Percentiles rank a stretch among this genome's conserved stretches.
These are phyloP conservation scores for Russula sp. DNA, from an alignment of 768 basidiomycete species.

Conservation along the genomic window DNA sequence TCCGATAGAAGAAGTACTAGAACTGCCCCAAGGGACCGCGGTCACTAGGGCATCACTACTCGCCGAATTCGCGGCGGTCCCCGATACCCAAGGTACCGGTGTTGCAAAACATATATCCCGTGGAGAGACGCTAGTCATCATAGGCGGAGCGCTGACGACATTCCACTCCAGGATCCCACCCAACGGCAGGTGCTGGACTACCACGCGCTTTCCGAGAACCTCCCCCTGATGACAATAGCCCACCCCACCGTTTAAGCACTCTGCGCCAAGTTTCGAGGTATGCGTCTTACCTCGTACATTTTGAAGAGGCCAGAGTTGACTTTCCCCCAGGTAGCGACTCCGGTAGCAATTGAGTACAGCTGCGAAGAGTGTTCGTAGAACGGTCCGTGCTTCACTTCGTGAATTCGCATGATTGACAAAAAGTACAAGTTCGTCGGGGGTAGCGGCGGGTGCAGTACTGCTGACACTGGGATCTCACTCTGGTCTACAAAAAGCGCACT, in stretches of 20 bases:
- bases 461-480: slow-evolving; percentile 54
- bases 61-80: neutral
- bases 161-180: slow-evolving; percentile 78
- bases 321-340: slow-evolving; percentile 89
- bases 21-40: slow-evolving; percentile 14
- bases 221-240: slow-evolving; percentile 53
- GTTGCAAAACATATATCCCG: slow-evolving; percentile 3
- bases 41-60: slow-evolving; percentile 4
- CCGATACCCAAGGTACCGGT: slow-evolving; percentile 25
- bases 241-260: neutral
- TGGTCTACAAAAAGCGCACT: slow-evolving; percentile 43
- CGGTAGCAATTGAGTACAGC: slow-evolving; percentile 75
- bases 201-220: slow-evolving; percentile 90
- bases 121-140: neutral
- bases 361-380: slow-evolving; percentile 93
- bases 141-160: slow-evolving; percentile 10
- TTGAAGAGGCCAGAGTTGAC: slow-evolving; percentile 87
- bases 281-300: slow-evolving; percentile 77
- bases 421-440: slow-evolving; percentile 75
- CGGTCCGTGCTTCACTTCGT: slow-evolving; percentile 76
- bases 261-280: neutral
- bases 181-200: slow-evolving; percentile 88
- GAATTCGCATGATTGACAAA: slow-evolving; percentile 70
- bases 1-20: slow-evolving; percentile 6
- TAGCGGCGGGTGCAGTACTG: slow-evolving; percentile 52